phyloP scores from a whole-genome alignment of 768 basidiomycete genomes.

The Dictyophora rubrovolvata region DNA sequence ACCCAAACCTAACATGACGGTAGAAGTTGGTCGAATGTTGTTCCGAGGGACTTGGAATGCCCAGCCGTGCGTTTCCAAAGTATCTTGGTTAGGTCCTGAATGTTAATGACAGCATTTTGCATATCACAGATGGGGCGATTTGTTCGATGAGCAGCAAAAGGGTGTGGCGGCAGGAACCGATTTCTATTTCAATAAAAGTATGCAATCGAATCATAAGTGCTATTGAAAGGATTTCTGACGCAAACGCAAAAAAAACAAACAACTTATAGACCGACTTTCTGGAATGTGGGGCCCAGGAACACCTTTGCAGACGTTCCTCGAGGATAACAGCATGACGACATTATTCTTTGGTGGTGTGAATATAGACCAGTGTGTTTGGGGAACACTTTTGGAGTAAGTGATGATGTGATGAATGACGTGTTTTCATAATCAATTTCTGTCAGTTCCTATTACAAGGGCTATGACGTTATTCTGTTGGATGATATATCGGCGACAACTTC shows the following conservation, averaged over 20 bases:
- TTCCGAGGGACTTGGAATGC: not conserved
- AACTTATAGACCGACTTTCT: not conserved
- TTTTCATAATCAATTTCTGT: not conserved
- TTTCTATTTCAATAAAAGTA: conserved; percentile 3
- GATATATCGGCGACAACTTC: conserved; percentile 1
- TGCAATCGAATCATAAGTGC: not conserved
- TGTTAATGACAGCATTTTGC: not conserved
- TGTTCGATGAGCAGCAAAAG: not conserved
- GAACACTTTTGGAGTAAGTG: not conserved
- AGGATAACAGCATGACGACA: conserved; percentile 4
- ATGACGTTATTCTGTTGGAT: conserved; percentile 1
- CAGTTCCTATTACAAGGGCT: not conserved
- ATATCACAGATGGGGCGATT: not conserved
- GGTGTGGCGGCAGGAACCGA: not conserved
- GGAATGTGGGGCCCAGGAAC: conserved; percentile 3
- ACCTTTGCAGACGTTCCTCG: not conserved
- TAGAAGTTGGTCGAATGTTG: not conserved
- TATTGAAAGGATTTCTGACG: not conserved
- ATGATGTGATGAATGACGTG: not conserved
- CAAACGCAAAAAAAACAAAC: not conserved
- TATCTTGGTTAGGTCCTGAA: not conserved
- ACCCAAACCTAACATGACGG: not conserved
- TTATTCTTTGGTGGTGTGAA: conserved; percentile 4
- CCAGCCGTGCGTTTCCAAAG: not conserved
- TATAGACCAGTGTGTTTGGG: conserved; percentile 2